Base-by-base conservation (phyloP, 1,284 basidiomycete species). In the Ustilago crameri region DNA sequence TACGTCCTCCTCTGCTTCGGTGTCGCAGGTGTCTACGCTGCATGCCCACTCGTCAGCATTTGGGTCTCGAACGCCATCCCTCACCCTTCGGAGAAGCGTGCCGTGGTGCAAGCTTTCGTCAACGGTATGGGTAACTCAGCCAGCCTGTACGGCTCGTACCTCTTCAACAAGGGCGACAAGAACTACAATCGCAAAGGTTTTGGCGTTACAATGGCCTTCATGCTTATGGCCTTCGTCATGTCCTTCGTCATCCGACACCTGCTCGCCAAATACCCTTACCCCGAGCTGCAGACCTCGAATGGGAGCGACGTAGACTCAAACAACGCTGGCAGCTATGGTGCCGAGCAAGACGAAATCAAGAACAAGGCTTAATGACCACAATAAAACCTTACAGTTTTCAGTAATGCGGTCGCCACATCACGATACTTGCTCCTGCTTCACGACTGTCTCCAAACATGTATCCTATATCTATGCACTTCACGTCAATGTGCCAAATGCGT, bases 1-100 rank as follows among this genome's bases (percentile, higher is more conserved):
- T 85, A 86, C 72, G 84, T 84, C 35, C 85, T 86, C 70, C 76
- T 87, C 41, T 86, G 85, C 67, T 82, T 87, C 56, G 85, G 81
- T 15, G 85, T 86, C 47, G 85, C 84, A 3, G 83, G 79, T 24
- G 84, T 86, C 41, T 86, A 86, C 68, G 84, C 85, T 22, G 79
- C 84, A 0, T 84, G 84, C 23, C 85, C 85, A 8, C 35, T 53
- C 34, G 51, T 65, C 27, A 80, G 86, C 32, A 83, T 84, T 20
- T 86, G 84, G 82, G 80, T 84, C 9, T 79, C 83, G 18, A 84
- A 84, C 63, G 67, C 85, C 45, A 78, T 85, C 53, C 52, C 52
- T 23, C 52, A 47, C 17, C 54, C 70, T 0, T 81, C 84, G 20
- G 83, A 85, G 61, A 85, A 85, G 73, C 76, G 85, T 24, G 84